Conservation (phyloP, 139 green algal genomes). For the Chlamydomonas applanata region DNA sequence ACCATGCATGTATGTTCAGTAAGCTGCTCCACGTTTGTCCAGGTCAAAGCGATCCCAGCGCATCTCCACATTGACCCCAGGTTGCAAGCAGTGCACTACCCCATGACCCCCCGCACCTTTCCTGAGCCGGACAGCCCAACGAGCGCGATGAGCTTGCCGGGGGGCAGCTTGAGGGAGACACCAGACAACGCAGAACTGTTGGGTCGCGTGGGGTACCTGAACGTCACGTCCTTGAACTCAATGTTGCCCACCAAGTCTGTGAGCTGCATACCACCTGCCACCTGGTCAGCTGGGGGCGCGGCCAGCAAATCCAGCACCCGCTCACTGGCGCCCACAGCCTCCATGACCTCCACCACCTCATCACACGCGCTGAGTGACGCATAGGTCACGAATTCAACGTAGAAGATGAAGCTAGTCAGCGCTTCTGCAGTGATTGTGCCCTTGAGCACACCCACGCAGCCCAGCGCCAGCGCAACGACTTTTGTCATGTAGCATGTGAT, state of each 20-base stretch:
- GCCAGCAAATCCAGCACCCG: slow-evolving; percentile 68
- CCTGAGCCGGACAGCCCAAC: slow-evolving; percentile 67
- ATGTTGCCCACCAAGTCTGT: slow-evolving; percentile 48
- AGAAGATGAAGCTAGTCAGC: slow-evolving; percentile 78
- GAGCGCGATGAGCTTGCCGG: slow-evolving; percentile 68
- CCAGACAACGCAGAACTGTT: slow-evolving; percentile 42
- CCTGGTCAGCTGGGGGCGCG: slow-evolving; percentile 52
- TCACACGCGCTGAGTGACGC: slow-evolving; percentile 74
- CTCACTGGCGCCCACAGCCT: slow-evolving; percentile 72
- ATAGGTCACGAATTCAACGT: slow-evolving; percentile 74
- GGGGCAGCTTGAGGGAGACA: slow-evolving; percentile 57
- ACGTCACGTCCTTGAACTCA: slow-evolving; percentile 56
- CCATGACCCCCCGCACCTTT: slow-evolving; percentile 38
- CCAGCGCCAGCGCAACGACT: slow-evolving; percentile 62
- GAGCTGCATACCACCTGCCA: slow-evolving; percentile 22
- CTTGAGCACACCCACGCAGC: slow-evolving; percentile 50
- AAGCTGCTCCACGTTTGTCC: too few species aligned
- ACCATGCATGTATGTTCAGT: too few species aligned
- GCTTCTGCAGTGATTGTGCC: slow-evolving; percentile 58
- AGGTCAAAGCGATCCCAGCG: too few species aligned
- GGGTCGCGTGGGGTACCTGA: slow-evolving; percentile 56
- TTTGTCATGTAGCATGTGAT: slow-evolving; percentile 40
- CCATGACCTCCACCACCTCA: slow-evolving; percentile 56
- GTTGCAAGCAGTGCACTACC: too few species aligned
- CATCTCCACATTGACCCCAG: too few species aligned